Evolutionary conservation across 2,329 filamentous ascomycete species (phyloP), one percentile per base, ranked within the genome.

Genomic region (Cladophialophora bantiana): DNA sequence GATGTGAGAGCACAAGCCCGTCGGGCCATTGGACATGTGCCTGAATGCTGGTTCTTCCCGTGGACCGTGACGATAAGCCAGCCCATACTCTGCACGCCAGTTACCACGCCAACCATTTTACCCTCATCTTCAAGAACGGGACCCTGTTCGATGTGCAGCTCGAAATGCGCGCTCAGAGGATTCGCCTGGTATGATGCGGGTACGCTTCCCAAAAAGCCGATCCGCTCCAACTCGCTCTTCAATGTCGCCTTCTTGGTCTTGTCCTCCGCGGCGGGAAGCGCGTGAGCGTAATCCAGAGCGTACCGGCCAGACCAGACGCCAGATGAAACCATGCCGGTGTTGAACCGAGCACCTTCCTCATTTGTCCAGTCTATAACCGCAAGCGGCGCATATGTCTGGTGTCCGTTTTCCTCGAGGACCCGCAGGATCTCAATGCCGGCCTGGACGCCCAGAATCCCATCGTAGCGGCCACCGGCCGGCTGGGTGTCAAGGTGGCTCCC

Each of bases 141-240:
- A 0, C 91, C 91, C 76, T 96, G 92, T 76, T 96, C 92, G 60
- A 94, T 94, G 75, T 95, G 92, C 12, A 94, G 83, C 76, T 94
- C 91, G 73, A 94, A 94, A 77, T 94, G 91, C 0, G 90, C 90
- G 12, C 86, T 89, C 78, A 94, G 88, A 0, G 89, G 89, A 10
- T 84, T 86, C 32, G 82, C 80, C 67, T 84, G 80, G 75, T 89
- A 82, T 62, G 82, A 86, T 20, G 86, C 85, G 9, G 84, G 83
- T 0, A 82, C 78, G 0, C 77, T 71, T 15, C 91, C 91, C 0
- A 92, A 78, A 69, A 91, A 93, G 0, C 88, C 88, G 60, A 93
- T 93, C 7, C 59, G 59, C 48, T 54, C 34, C 45, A 61, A 15
- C 7, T 61, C 59, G 12, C 89, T 84, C 73, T 90, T 81, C 0